Percentiles rank a stretch among this genome's conserved stretches.
These are phyloP conservation scores for Kodamaea restingae DNA, from an alignment of 805 yeast species.

Conservation along the genomic window DNA sequence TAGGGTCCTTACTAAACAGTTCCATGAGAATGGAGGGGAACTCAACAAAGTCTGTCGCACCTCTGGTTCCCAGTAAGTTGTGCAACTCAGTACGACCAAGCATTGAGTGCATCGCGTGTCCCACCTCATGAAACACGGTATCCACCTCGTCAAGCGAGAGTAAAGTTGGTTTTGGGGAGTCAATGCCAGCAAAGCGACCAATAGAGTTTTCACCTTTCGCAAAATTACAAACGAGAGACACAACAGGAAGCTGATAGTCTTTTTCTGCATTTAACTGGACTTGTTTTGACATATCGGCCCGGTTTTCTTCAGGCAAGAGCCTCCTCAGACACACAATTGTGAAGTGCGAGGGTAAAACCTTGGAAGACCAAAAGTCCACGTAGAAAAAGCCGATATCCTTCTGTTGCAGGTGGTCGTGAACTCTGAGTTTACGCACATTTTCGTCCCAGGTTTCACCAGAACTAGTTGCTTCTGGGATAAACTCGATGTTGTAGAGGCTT, in stretches of 20 bases:
- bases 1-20: slow-evolving; percentile 76
- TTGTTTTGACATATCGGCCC: slow-evolving; percentile 18
- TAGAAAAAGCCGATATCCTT: slow-evolving; percentile 73
- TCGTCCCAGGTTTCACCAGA: slow-evolving; percentile 83
- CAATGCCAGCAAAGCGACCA: slow-evolving; percentile 25
- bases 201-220: slow-evolving; percentile 31
- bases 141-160: slow-evolving; percentile 78
- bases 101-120: slow-evolving; percentile 98
- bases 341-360: slow-evolving; percentile 87
- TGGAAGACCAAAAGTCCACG: slow-evolving; percentile 79
- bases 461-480: slow-evolving; percentile 59
- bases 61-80: slow-evolving; percentile 90
- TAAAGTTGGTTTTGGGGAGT: slow-evolving; percentile 43
- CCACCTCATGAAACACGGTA: slow-evolving; percentile 97
- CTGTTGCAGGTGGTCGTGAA: slow-evolving; percentile 53
- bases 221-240: slow-evolving; percentile 86
- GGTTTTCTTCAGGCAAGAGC: slow-evolving; percentile 36
- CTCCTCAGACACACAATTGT: slow-evolving; percentile 92
- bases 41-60: slow-evolving; percentile 95
- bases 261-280: slow-evolving; percentile 42
- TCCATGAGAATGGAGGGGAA: slow-evolving; percentile 97
- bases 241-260: slow-evolving; percentile 78
- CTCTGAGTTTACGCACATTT: slow-evolving; percentile 80
- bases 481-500: slow-evolving; percentile 69
- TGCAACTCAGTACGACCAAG: slow-evolving; percentile 86